phyloP scores from a whole-genome alignment of 345 rosid species.

The Atalantia buxifolia region DNA sequence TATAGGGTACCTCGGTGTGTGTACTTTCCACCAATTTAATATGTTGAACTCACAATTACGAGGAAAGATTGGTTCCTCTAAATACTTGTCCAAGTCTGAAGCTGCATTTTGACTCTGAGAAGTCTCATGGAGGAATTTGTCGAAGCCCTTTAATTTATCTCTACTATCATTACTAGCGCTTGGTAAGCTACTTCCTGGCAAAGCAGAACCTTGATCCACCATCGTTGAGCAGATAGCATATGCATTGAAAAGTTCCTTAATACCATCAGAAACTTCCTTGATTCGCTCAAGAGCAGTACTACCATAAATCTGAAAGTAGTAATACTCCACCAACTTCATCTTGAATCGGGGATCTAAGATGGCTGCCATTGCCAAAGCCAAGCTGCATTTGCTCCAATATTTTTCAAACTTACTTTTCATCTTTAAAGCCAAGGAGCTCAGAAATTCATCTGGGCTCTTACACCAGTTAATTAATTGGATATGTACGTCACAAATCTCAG shows the following conservation, averaged over 20 bases:
- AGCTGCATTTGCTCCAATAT: conserved; percentile 88
- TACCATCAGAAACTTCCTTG: conserved; percentile 79
- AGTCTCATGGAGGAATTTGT: conserved; percentile 84
- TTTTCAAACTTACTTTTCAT: conserved; percentile 83
- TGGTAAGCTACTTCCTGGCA: conserved; percentile 67
- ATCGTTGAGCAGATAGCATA: conserved; percentile 74
- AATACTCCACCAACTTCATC: conserved; percentile 92
- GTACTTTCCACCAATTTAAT: conserved; percentile 95
- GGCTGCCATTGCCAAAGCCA: conserved; percentile 82
- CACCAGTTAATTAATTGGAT: conserved; percentile 90
- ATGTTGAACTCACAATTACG: conserved; percentile 80
- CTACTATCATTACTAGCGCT: conserved; percentile 51
- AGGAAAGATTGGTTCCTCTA: conserved; percentile 86
- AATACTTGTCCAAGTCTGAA: conserved; percentile 83
- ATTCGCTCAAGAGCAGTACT: conserved; percentile 79
- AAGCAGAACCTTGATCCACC: conserved; percentile 76
- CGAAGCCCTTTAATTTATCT: conserved; percentile 85
- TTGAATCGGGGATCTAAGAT: conserved; percentile 93
- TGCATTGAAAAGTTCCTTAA: conserved; percentile 77
- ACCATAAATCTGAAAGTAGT: conserved; percentile 89
- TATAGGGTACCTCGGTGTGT: conserved; percentile 92
- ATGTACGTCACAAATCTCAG: conserved; percentile 79
- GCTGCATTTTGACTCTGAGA: conserved; percentile 57
- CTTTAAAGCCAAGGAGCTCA: conserved; percentile 56
- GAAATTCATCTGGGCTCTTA: conserved; percentile 67